Conservation (phyloP, 179 eudicot genomes). For the Sideroxylon spinosum region DNA sequence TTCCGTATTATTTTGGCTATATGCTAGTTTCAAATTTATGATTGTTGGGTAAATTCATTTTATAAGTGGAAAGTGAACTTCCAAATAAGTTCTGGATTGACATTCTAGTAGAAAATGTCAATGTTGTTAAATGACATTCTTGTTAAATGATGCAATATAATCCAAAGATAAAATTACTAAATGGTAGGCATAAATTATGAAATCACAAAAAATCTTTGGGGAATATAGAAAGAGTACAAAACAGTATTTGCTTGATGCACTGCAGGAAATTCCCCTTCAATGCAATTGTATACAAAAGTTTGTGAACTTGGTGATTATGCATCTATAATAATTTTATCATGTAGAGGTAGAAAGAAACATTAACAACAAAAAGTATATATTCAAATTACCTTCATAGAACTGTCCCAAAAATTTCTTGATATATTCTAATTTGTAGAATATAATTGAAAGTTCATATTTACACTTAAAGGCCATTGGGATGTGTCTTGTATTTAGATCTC, state of each 20-base stretch:
- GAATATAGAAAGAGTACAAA: not conserved
- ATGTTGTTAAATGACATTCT: not conserved
- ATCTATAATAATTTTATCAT: not conserved
- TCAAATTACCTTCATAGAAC: not conserved
- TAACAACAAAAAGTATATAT: too few species aligned
- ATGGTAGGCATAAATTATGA: too few species aligned
- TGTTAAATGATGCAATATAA: too few species aligned
- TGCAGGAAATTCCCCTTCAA: not conserved
- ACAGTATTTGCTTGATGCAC: not conserved
- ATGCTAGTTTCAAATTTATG: not conserved
- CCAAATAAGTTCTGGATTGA: too few species aligned
- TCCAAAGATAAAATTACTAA: not conserved
- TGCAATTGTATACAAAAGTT: too few species aligned
- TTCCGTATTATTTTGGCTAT: not conserved
- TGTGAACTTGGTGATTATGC: not conserved
- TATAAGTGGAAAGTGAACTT: too few species aligned
- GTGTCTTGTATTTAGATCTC: not conserved
- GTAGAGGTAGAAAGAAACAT: not conserved
- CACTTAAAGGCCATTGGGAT: not conserved
- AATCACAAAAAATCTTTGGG: not conserved
- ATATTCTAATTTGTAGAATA: too few species aligned
- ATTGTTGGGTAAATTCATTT: not conserved
- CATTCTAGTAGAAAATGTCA: too few species aligned
- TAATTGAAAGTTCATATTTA: not conserved
- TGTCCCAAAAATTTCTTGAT: too few species aligned